Conservation (phyloP, 768 basidiomycete species). For the Boletus subparvulus region DNA sequence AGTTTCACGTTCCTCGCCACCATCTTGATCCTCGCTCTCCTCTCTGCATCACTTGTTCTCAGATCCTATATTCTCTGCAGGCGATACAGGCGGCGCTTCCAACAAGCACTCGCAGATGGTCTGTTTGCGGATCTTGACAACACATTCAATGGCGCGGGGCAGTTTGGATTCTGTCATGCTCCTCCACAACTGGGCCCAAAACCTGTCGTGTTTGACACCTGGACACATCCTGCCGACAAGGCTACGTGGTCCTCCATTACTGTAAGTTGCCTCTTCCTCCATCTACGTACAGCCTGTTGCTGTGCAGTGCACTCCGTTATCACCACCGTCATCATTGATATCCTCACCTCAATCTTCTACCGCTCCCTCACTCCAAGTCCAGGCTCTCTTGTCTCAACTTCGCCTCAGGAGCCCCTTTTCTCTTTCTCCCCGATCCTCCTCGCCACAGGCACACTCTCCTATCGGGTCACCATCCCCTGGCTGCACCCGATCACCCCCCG, state of each 20-base stretch:
- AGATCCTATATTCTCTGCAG: conserved; percentile 62
- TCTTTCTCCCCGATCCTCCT: background rate
- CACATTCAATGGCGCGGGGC: background rate
- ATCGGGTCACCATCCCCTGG: background rate
- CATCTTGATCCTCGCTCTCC: conserved; percentile 61
- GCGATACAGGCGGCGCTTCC: conserved; percentile 52
- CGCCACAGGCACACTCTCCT: background rate
- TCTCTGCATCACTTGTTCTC: conserved; percentile 63
- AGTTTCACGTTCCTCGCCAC: conserved; percentile 76
- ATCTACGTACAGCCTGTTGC: conserved; percentile 17
- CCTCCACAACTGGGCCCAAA: conserved; percentile 7
- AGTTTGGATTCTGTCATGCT: conserved; percentile 1
- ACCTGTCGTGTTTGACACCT: conserved; percentile 22
- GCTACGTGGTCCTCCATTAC: conserved; percentile 14
- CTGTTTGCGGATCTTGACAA: conserved; percentile 33
- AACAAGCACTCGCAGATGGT: conserved; percentile 54
- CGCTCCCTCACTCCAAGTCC: background rate
- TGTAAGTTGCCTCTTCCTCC: conserved; percentile 1
- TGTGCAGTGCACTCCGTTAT: conserved; percentile 4
- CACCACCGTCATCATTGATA: background rate
- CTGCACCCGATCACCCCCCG: background rate
- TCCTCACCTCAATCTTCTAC: background rate
- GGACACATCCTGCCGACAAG: conserved; percentile 2
- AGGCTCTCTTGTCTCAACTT: conserved; percentile 7
- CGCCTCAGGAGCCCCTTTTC: conserved; percentile 3